A percentile compares a stretch with the other conserved stretches of the same genome.
Conservation (phyloP, 441 rosid species). For the Rhodomyrtus psidioides region DNA sequence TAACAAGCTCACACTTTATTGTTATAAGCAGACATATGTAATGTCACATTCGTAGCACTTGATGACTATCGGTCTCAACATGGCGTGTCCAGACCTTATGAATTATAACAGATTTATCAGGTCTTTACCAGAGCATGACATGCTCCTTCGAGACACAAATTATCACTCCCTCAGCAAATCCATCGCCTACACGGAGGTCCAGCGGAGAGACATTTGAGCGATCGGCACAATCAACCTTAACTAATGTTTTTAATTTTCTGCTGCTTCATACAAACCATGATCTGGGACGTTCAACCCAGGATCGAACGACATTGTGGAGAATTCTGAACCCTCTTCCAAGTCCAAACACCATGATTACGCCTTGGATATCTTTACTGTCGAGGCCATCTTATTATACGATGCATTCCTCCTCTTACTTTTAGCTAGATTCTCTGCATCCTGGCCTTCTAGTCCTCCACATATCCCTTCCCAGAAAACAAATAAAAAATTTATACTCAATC, state of each 20-base stretch:
- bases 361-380: too few species aligned
- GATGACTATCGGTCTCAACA: background rate
- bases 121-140: background rate
- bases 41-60: background rate
- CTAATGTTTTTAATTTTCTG: background rate
- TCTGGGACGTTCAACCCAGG: background rate
- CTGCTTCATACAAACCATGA: background rate
- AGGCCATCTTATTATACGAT: too few species aligned
- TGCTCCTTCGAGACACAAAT: background rate
- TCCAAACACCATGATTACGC: background rate
- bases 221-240: background rate
- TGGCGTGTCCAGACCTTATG: background rate
- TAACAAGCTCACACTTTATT: background rate
- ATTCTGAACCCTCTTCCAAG: background rate
- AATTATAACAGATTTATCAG: background rate
- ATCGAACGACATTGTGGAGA: background rate
- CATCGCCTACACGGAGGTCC: background rate
- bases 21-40: background rate
- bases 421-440: too few species aligned
- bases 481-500: background rate
- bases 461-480: too few species aligned
- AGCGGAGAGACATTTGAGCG: background rate
- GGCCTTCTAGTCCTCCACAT: too few species aligned
- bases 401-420: too few species aligned
- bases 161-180: background rate